Percentiles rank a stretch among this genome's conserved stretches.
These are phyloP conservation scores for Globisporangium radiosum DNA, from an alignment of 352 stramenopile species.

Conservation along the genomic window DNA sequence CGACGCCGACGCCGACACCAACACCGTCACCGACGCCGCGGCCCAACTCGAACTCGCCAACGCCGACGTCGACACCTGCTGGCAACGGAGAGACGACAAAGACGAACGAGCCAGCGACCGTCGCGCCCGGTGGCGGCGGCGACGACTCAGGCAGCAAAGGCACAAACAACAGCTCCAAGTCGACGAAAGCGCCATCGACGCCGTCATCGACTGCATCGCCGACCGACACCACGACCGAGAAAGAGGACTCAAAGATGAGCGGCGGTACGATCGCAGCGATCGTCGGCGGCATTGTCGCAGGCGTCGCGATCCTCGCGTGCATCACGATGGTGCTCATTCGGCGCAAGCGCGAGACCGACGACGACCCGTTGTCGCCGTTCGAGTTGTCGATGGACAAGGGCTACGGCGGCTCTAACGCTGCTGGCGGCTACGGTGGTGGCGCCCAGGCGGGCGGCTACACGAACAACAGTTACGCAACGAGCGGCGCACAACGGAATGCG, in stretches of 20 bases:
- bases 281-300: slow-evolving; percentile 55
- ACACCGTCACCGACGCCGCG: background rate
- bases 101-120: slow-evolving; percentile 4
- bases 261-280: slow-evolving; percentile 65
- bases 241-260: slow-evolving; percentile 45
- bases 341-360: slow-evolving; percentile 45
- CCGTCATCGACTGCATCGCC: background rate
- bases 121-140: slow-evolving; percentile 2
- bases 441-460: slow-evolving; percentile 10
- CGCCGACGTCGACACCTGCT: background rate
- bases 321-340: slow-evolving; percentile 54
- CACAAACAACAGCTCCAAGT: slow-evolving; percentile 1
- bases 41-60: background rate
- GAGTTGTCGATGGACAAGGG: slow-evolving; percentile 84
- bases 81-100: background rate
- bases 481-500: slow-evolving; percentile 18
- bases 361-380: slow-evolving; percentile 76
- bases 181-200: slow-evolving; percentile 3
- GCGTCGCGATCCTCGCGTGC: slow-evolving; percentile 47
- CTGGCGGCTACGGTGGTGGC: slow-evolving; percentile 37
- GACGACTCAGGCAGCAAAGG: background rate
- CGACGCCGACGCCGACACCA: slow-evolving; percentile 1
- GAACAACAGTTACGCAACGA: background rate
- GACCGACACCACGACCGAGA: slow-evolving; percentile 5
- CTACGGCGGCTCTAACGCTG: slow-evolving; percentile 34